Base-by-base conservation (phyloP, 345 rosid genomes). In the Anacardium occidentale region DNA sequence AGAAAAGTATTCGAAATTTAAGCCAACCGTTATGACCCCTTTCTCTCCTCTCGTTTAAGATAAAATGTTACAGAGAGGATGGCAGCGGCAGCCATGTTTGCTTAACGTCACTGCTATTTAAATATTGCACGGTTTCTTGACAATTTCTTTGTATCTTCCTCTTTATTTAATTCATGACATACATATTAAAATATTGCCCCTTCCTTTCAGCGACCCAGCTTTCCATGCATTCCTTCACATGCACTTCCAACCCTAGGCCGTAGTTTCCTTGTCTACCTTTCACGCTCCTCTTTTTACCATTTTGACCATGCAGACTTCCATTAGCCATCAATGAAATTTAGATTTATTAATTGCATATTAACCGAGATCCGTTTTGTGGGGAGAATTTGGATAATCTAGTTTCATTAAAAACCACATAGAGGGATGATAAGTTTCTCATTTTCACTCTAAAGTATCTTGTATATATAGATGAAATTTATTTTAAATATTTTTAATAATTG, bases 161-260 rank as follows among this genome's bases (percentile, higher is more conserved):
- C 79, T 54, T 12, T 67, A 24, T 11, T 65, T 22, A 1, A 44
- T 69, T 47, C 1, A 64, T 58, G 77, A 63, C 53, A 48, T 57
- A 20, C 40, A 25, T 24, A 11, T 5, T 70, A 50, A 64, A 64
- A 53, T 59, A 55, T 48, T 65, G 65, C 71, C 76, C 70, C 70
- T 73, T 66, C 71, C 22, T 47, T 48, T 21, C 71, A 73, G 66
- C 50, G 83, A 82, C 90, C 81, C 90, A 75, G 75, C 85, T 89
- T 89, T 83, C 93, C 89, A 86, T 88, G 90, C 84, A 79, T 76
- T 68, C 78, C 83, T 78, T 82, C 90, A 86, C 93, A 85, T 89
- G 90, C 84, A 81, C 83, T 78, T 83, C 77, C 72, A 74, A n/a
- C 78, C 44, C 48, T 78, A 37, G 79, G 75, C 85, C 82, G 79